Evolutionary conservation across 148 eudicot species (phyloP).

Genomic region (Rhododendron kiyosumense): DNA sequence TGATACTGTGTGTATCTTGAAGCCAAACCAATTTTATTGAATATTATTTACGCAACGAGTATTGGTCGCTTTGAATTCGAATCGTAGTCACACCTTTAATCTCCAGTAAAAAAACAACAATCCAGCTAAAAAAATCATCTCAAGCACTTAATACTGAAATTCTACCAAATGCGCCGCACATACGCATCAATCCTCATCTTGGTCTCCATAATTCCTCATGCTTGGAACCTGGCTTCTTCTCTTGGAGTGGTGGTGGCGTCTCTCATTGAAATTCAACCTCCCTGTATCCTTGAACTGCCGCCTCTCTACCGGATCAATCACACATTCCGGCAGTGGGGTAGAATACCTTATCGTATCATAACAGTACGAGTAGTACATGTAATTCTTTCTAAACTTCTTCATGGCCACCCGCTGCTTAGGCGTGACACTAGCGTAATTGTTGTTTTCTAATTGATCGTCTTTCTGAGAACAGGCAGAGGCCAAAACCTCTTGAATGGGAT

Average conservation of each 20-base stretch:
- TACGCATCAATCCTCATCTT: conserved; percentile 18
- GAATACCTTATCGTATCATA: conserved; percentile 38
- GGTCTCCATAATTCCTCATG: conserved; percentile 21
- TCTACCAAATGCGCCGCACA: not conserved
- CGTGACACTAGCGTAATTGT: conserved; percentile 6
- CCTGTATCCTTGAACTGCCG: conserved; percentile 37
- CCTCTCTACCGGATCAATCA: conserved; percentile 29
- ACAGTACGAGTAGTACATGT: conserved; percentile 51
- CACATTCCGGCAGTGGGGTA: conserved; percentile 42
- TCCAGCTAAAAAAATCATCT: not conserved
- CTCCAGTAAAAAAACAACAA: not conserved
- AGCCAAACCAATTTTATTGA: not conserved
- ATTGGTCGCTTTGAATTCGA: not conserved
- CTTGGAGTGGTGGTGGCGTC: conserved; percentile 17
- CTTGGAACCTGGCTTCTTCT: conserved; percentile 19
- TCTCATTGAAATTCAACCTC: conserved; percentile 23
- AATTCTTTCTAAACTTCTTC: conserved; percentile 30
- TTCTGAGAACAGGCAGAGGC: conserved; percentile 3
- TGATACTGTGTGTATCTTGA: not conserved
- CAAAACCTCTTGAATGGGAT: conserved; percentile 33
- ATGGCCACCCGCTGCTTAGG: conserved; percentile 32
- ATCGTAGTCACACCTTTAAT: not conserved
- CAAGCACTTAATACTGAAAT: not conserved
- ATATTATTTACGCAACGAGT: not conserved
- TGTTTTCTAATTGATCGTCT: conserved; percentile 15